Evolutionary conservation across 208 protist genomes (phyloP), one percentile per base, ranked within the genome.

Genomic region (Tritrichomonas foetus): DNA sequence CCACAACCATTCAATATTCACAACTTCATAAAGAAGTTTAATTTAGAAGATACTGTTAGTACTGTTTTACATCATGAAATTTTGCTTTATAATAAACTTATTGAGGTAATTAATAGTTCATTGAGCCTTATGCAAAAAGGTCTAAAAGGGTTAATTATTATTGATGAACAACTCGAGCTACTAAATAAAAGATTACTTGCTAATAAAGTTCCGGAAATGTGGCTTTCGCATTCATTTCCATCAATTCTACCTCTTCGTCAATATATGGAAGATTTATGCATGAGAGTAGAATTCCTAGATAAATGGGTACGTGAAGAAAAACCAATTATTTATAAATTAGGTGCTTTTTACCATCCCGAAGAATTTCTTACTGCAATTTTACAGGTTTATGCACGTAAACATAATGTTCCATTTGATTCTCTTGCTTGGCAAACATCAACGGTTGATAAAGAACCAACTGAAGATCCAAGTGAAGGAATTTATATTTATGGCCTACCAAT

Each of bases 271-370:
- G 98, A 99, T 95, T 96, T 99, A 30, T 93, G 98, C 9, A 93
- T 96, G 75, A 96, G 98, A 66, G 96, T 99, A 49, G 94, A 96
- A 30, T 99, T 99, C 95, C 97, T 99, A 55, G 96, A 97, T 22
- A 95, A 94, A 25, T 99, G 98, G 98, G 93, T 99, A 82, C 95
- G 96, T 57, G 95, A 97, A 39, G 98, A 98, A 8, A 36, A 44
- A 5, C 98, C 98, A 39, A 95, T 82, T 36, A 96, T 96, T 44
- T 99, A 98, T 95, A 98, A 97, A 97, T 96, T 99, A 44, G 96
- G 97, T 57, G 98, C 97, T 57, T 98, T 99, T 95, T 99, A 98
- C 96, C 99, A 99, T 96, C 98, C 98, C 66, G 98, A 99, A 96
- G 98, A 97, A 66, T 99, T 99, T 96, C 97, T 99, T 95, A 99